phyloP scores from a whole-genome alignment of 192 early-diverging fungal genomes.

The Coemansia reversa region DNA sequence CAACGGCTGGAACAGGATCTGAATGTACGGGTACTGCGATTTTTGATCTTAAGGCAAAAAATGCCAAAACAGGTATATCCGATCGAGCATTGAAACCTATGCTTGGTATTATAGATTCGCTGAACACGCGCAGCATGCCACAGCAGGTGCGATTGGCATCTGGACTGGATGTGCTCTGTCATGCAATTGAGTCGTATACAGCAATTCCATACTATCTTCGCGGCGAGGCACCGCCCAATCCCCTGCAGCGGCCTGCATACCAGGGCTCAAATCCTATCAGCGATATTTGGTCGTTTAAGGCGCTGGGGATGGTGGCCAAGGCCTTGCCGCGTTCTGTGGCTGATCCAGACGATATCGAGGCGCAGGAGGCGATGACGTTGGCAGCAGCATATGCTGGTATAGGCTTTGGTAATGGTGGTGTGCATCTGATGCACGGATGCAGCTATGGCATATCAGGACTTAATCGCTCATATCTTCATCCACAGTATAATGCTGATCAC shows the following conservation, averaged over 20 bases:
- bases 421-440: slow-evolving; percentile 85
- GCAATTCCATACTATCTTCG: slow-evolving; percentile 82
- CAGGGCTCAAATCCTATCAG: slow-evolving; percentile 92
- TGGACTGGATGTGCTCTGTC: slow-evolving; percentile 88
- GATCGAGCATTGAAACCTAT: slow-evolving; percentile 78
- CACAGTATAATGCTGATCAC: slow-evolving; percentile 75
- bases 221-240: slow-evolving; percentile 75
- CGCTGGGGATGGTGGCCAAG: slow-evolving; percentile 76
- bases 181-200: slow-evolving; percentile 89
- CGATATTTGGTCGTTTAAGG: slow-evolving; percentile 84
- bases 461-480: slow-evolving; percentile 79
- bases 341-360: slow-evolving; percentile 64
- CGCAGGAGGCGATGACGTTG: slow-evolving; percentile 82
- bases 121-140: slow-evolving; percentile 86
- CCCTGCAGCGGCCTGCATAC: slow-evolving; percentile 82
- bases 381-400: slow-evolving; percentile 90
- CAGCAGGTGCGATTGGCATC: slow-evolving; percentile 79
- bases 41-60: slow-evolving; percentile 81
- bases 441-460: slow-evolving; percentile 85
- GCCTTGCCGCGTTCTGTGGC: slow-evolving; percentile 73
- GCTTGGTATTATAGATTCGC: slow-evolving; percentile 84
- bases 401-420: slow-evolving; percentile 85
- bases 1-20: slow-evolving; percentile 74
- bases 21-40: slow-evolving; percentile 94
- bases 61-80: slow-evolving; percentile 89